These are phyloP conservation scores for Micractinium conductrix DNA, from an alignment of 139 green algal genomes.

Conservation along the genomic window DNA sequence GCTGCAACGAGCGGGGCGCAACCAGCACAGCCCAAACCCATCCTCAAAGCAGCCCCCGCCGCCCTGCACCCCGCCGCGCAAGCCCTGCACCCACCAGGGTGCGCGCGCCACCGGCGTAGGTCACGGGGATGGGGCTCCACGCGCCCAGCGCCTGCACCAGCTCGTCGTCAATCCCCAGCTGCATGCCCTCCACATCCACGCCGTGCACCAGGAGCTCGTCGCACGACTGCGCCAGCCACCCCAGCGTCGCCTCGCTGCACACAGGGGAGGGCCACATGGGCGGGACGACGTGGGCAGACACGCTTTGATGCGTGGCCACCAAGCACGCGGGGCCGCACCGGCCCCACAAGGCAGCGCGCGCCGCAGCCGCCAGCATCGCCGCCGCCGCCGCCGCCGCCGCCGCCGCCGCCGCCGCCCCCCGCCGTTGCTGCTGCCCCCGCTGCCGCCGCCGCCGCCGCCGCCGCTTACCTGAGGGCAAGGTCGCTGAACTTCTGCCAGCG, in stretches of 20 bases:
- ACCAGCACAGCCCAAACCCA: too few relatives aligned
- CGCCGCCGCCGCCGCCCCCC: background rate
- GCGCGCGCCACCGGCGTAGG: constrained; percentile 94
- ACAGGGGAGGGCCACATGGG: background rate
- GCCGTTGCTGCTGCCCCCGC: too few relatives aligned
- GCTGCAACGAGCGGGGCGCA: too few relatives aligned
- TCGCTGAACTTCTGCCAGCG: constrained; percentile 80
- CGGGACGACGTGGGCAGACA: background rate
- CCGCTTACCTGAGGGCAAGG: constrained; percentile 52
- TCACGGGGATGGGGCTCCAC: constrained; percentile 84
- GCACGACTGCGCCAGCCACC: constrained; percentile 73
- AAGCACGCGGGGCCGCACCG: too few relatives aligned
- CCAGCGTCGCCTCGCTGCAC: constrained; percentile 63
- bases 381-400: background rate
- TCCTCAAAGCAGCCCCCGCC: too few relatives aligned
- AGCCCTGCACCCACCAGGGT: constrained; percentile 87
- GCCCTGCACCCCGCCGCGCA: too few relatives aligned
- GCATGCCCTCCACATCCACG: constrained; percentile 98
- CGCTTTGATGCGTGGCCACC: background rate
- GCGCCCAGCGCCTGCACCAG: constrained; percentile 87
- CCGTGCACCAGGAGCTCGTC: constrained; percentile 98
- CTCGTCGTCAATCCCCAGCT: constrained; percentile 95
- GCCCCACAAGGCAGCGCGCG: background rate
- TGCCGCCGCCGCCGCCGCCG: too few relatives aligned
- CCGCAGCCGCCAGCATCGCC: background rate